Conservation (phyloP, 1,284 basidiomycete genomes). For the Sanghuangporus weigelae region DNA sequence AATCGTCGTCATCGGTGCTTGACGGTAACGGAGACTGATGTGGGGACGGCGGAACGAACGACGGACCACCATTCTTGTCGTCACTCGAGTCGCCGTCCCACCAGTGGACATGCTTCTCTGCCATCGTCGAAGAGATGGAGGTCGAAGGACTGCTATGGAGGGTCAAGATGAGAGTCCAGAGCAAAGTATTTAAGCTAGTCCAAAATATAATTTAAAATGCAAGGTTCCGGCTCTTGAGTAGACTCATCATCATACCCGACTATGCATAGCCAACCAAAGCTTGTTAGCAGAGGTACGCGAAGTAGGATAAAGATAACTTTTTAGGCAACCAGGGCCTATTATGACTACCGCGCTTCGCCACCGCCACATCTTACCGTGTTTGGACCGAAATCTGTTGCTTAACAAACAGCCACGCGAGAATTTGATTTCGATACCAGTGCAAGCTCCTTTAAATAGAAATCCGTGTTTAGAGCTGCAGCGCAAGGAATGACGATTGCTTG, state of each 20-base stretch:
- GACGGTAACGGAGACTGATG: not conserved
- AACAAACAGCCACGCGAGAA: not conserved
- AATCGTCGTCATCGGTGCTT: conserved; percentile 9
- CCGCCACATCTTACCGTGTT: not conserved
- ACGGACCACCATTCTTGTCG: not conserved
- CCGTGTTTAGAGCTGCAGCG: not conserved
- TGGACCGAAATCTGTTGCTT: not conserved
- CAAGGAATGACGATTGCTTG: not conserved
- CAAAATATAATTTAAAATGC: not conserved
- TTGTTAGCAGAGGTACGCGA: conserved; percentile 2
- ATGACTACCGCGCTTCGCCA: not conserved
- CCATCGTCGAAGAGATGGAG: not conserved
- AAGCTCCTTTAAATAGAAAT: not conserved
- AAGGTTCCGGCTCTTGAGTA: not conserved
- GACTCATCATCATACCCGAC: not conserved
- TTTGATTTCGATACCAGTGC: not conserved
- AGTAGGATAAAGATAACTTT: conserved; percentile 3
- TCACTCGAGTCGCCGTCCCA: not conserved
- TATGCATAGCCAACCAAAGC: not conserved
- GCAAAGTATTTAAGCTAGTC: not conserved
- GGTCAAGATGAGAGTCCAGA: not conserved
- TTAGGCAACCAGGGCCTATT: not conserved
- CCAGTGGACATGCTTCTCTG: conserved; percentile 17
- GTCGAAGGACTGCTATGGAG: not conserved
- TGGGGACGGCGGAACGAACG: conserved; percentile 11